Conservation (phyloP, 495 filamentous ascomycete species). For the Xylaria intraflava region DNA sequence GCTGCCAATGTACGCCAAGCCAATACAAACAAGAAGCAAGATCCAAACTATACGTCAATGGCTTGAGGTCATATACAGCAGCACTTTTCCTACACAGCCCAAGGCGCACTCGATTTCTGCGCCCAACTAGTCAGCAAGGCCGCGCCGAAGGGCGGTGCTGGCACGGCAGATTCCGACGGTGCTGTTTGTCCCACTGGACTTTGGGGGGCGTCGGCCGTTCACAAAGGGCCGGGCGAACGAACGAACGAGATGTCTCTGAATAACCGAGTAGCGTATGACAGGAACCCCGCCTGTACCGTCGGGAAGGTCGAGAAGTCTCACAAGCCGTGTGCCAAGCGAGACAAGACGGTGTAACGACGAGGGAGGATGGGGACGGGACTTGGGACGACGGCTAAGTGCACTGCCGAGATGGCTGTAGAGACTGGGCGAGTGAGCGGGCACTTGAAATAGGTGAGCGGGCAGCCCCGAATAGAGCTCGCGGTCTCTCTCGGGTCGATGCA, state of each 20-base stretch:
- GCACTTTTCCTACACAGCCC: conserved; percentile 21
- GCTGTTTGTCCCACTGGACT: conserved; percentile 21
- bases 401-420: neutral
- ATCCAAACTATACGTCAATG: conserved; percentile 20
- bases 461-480: conserved; percentile 10
- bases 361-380: conserved; percentile 13
- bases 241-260: conserved; percentile 31
- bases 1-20: conserved; percentile 22
- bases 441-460: conserved; percentile 12
- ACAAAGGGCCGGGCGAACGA: conserved; percentile 21
- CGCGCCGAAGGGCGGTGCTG: conserved; percentile 21
- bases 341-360: conserved; percentile 23
- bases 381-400: conserved; percentile 11
- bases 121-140: conserved; percentile 10
- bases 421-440: conserved; percentile 3
- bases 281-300: conserved; percentile 39
- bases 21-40: conserved; percentile 16
- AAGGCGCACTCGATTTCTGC: conserved; percentile 1
- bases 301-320: conserved; percentile 22
- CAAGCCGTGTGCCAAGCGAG: conserved; percentile 19
- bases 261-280: conserved; percentile 37
- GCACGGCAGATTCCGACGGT: conserved; percentile 25
- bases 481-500: conserved; percentile 26
- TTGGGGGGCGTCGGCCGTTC: conserved; percentile 20
- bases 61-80: conserved; percentile 20